These are phyloP conservation scores for Triticum turgidum DNA, from an alignment of 176 grass and related monocot species.

Conservation along the genomic window DNA sequence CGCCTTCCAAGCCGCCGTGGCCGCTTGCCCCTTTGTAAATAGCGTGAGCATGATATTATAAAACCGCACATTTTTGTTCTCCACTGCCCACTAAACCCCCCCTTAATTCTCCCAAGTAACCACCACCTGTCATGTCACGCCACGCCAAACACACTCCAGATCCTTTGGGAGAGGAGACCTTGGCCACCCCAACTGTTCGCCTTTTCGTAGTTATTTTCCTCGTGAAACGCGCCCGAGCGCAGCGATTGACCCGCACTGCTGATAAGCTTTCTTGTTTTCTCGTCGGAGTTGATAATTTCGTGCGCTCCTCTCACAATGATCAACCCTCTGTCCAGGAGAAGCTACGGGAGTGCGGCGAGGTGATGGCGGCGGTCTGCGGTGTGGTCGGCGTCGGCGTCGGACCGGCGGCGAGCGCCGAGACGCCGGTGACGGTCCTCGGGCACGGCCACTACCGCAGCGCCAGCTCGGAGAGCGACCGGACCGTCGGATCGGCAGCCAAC, in stretches of 20 bases:
- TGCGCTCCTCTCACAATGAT: not conserved
- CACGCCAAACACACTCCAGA: constrained; percentile 19
- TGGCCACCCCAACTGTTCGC: not conserved
- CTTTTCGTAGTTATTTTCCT: constrained; percentile 17
- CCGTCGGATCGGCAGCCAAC: constrained; percentile 59
- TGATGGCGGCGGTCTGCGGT: constrained; percentile 42
- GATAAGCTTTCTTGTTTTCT: constrained; percentile 28
- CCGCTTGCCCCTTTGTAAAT: constrained; percentile 85
- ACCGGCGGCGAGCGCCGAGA: constrained; percentile 48
- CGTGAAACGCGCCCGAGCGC: not conserved
- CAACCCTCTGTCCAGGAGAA: constrained; percentile 45
- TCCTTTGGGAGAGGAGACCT: constrained; percentile 16
- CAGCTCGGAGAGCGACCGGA: constrained; percentile 73
- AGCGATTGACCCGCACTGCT: constrained; percentile 15
- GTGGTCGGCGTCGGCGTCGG: constrained; percentile 20
- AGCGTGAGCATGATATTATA: constrained; percentile 51
- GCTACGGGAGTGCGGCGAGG: constrained; percentile 67
- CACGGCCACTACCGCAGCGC: constrained; percentile 43
- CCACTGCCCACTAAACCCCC: not conserved
- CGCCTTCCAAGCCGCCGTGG: constrained; percentile 53
- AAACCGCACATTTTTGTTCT: constrained; percentile 1
- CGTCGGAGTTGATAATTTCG: constrained; percentile 22
- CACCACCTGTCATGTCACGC: constrained; percentile 14
- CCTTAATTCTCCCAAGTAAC: not conserved
- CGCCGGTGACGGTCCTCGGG: constrained; percentile 80